These are phyloP conservation scores for Fusarium luffae DNA, from an alignment of 2,329 filamentous ascomycete genomes.

Conservation along the genomic window DNA sequence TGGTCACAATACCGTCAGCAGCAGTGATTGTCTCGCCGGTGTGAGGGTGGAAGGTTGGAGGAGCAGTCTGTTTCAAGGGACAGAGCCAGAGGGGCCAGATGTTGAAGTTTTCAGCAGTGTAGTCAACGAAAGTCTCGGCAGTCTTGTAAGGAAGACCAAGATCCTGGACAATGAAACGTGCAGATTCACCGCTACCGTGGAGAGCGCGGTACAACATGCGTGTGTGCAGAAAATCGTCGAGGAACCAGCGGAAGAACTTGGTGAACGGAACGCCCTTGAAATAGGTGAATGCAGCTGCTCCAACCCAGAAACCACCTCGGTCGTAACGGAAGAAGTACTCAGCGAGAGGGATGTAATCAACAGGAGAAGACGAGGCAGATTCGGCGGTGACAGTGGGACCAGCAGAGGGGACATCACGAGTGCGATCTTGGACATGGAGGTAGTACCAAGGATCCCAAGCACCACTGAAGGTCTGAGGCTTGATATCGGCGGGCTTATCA, in stretches of 20 bases:
- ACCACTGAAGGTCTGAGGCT: conserved; percentile 64
- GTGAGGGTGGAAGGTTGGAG: conserved; percentile 67
- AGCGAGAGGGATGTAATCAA: conserved; percentile 72
- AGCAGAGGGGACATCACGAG: conserved; percentile 41
- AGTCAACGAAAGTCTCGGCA: conserved; percentile 65
- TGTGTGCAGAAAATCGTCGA: conserved; percentile 79
- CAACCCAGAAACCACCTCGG: conserved; percentile 80
- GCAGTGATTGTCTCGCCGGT: conserved; percentile 51
- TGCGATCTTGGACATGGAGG: conserved; percentile 67
- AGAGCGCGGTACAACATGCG: conserved; percentile 79
- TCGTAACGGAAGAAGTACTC: conserved; percentile 84
- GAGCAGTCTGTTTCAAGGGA: conserved; percentile 60
- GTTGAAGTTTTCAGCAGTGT: conserved; percentile 60
- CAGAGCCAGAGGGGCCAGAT: conserved; percentile 73
- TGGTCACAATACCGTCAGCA: conserved; percentile 32
- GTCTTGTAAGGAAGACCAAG: conserved; percentile 67
- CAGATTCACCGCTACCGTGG: conserved; percentile 73
- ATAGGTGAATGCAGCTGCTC: conserved; percentile 72
- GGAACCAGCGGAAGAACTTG: conserved; percentile 71
- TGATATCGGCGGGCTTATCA: conserved; percentile 48
- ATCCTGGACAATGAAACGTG: conserved; percentile 76
- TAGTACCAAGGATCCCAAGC: conserved; percentile 82
- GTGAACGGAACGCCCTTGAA: conserved; percentile 74
- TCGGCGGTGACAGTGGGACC: conserved; percentile 26
- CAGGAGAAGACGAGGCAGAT: conserved; percentile 39